phyloP scores from a whole-genome alignment of 345 rosid species.

The Citrus trifoliata region DNA sequence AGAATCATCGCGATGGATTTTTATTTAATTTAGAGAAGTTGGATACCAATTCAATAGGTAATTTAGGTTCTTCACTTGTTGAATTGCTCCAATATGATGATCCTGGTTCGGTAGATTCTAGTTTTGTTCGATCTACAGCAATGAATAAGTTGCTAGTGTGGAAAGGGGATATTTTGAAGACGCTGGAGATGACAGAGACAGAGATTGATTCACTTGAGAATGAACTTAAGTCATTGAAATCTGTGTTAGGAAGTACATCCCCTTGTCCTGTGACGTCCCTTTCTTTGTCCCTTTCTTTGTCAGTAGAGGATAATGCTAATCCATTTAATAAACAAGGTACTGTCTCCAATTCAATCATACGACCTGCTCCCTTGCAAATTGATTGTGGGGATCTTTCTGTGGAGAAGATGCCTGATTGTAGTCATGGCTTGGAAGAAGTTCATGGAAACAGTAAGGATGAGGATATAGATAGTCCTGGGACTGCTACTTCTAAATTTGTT shows the following conservation, averaged over 20 bases:
- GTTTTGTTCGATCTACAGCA: conserved; percentile 49
- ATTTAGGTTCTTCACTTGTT: conserved; percentile 56
- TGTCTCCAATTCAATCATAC: conserved; percentile 22
- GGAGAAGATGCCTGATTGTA: conserved; percentile 31
- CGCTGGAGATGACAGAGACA: conserved; percentile 68
- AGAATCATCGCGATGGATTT: conserved; percentile 44
- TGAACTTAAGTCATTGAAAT: conserved; percentile 56
- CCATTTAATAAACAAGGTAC: conserved; percentile 28
- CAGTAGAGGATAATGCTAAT: conserved; percentile 21
- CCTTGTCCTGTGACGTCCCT: conserved; percentile 30
- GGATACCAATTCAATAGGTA: conserved; percentile 46
- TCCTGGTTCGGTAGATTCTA: conserved; percentile 49
- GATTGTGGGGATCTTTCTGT: conserved; percentile 31
- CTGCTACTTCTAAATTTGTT: conserved; percentile 58
- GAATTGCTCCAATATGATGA: conserved; percentile 70
- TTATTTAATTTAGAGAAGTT: conserved; percentile 69
- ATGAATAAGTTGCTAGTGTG: conserved; percentile 57
- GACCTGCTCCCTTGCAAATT: conserved; percentile 49
- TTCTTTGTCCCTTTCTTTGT: conserved; percentile 39
- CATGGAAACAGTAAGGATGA: conserved; percentile 39
- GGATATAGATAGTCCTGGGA: conserved; percentile 64
- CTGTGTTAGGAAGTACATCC: conserved; percentile 30
- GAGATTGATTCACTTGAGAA: conserved; percentile 89
- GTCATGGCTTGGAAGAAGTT: conserved; percentile 36
- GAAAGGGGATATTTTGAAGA: conserved; percentile 68